Conservation (phyloP, 2,329 filamentous ascomycete species). For the Aspergillus fischeri region DNA sequence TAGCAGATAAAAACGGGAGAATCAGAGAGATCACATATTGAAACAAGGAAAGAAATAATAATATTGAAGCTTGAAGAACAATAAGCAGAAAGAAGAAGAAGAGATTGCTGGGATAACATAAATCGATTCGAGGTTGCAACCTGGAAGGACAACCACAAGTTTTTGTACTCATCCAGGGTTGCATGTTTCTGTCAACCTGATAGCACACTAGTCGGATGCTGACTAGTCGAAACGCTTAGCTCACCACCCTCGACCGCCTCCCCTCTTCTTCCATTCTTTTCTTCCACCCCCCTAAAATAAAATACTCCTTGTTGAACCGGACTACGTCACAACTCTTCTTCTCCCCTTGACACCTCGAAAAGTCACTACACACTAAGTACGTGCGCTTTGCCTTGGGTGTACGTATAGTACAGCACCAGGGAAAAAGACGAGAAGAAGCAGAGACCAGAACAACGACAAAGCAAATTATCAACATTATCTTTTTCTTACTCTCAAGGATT, state of each 20-base stretch:
- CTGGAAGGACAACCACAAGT: constrained; percentile 12
- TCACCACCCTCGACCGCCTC: constrained; percentile 23
- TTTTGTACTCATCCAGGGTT: constrained; percentile 22
- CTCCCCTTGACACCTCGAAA: constrained; percentile 16
- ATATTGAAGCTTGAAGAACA: not conserved
- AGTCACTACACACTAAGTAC: not conserved
- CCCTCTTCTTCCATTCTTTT: constrained; percentile 15
- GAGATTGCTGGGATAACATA: constrained; percentile 1
- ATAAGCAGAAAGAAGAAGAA: constrained; percentile 2
- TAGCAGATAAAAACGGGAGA: not conserved
- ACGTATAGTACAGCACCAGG: not conserved
- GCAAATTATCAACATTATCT: not conserved
- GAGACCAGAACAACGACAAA: not conserved
- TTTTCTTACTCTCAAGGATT: constrained; percentile 2
- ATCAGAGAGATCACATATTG: constrained; percentile 1
- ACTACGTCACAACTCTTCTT: constrained; percentile 37
- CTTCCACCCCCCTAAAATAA: constrained; percentile 28
- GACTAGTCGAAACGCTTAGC: constrained; percentile 10
- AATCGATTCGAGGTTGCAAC: constrained; percentile 10
- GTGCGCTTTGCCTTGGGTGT: constrained; percentile 6
- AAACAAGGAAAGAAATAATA: constrained; percentile 1
- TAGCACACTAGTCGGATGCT: not conserved
- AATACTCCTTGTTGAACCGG: constrained; percentile 28
- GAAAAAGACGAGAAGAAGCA: not conserved
- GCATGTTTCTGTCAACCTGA: constrained; percentile 9